Conservation (phyloP, 2,329 filamentous ascomycete genomes). For the Beauveria scarabaeidicola region DNA sequence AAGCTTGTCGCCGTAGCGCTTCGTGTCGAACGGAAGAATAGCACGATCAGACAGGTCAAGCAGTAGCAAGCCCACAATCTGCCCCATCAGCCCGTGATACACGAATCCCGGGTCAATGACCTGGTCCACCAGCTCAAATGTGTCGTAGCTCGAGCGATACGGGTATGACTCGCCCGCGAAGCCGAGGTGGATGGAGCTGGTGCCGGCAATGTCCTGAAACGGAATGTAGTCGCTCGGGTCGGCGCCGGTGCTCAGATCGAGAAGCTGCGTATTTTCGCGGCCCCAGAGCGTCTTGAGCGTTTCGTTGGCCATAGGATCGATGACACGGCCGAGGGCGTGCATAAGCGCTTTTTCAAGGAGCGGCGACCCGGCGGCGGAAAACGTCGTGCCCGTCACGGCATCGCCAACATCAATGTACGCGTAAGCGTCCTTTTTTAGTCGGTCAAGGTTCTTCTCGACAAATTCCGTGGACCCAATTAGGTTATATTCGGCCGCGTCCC, state of each 20-base stretch:
- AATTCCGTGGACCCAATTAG: constrained; percentile 89
- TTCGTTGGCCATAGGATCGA: constrained; percentile 62
- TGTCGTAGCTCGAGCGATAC: constrained; percentile 81
- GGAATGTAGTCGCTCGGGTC: constrained; percentile 67
- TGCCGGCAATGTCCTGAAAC: constrained; percentile 87
- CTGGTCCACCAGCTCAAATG: constrained; percentile 73
- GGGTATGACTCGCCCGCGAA: constrained; percentile 64
- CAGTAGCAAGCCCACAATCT: constrained; percentile 74
- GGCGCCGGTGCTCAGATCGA: constrained; percentile 56
- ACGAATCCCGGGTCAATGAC: constrained; percentile 74
- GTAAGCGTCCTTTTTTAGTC: constrained; percentile 63
- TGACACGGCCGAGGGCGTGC: constrained; percentile 64
- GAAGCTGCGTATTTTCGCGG: constrained; percentile 49
- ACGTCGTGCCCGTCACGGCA: constrained; percentile 65
- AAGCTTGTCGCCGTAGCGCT: constrained; percentile 60
- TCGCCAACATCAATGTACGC: constrained; percentile 90
- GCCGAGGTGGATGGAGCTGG: constrained; percentile 75
- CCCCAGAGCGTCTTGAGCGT: constrained; percentile 73
- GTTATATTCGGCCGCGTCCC: constrained; percentile 93
- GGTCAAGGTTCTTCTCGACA: constrained; percentile 74
- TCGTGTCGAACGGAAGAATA: constrained; percentile 73
- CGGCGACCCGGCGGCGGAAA: constrained; percentile 74
- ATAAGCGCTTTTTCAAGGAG: constrained; percentile 65
- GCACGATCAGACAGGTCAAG: constrained; percentile 77
- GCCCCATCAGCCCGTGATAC: constrained; percentile 71